phyloP scores from a whole-genome alignment of 495 filamentous ascomycete genomes.

The Umbilicaria muhlenbergii region DNA sequence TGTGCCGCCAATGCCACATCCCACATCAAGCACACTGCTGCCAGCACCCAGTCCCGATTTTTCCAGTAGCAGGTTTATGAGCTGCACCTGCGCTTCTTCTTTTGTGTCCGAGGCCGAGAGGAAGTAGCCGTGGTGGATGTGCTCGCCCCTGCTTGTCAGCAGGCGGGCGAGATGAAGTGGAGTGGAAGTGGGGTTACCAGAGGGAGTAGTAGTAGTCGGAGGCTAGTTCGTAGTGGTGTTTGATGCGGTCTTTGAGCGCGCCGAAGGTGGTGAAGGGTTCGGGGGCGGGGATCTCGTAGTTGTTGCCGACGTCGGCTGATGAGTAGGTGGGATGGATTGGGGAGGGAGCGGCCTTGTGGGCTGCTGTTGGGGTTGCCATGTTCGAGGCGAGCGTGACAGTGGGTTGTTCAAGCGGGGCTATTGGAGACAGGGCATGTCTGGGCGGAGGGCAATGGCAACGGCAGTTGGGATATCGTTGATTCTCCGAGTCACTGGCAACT shows the following conservation, averaged over 20 bases:
- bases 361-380: too few species aligned
- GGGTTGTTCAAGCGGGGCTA: too few species aligned
- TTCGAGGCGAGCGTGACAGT: too few species aligned
- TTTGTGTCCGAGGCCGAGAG: slow-evolving; percentile 29
- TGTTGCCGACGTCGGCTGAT: too few species aligned
- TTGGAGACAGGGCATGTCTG: too few species aligned
- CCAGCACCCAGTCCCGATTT: slow-evolving; percentile 20
- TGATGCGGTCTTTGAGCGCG: slow-evolving; percentile 41
- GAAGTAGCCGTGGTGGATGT: slow-evolving; percentile 47
- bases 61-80: slow-evolving; percentile 35
- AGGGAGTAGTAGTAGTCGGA: slow-evolving; percentile 18
- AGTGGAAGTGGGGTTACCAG: slow-evolving; percentile 17
- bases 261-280: slow-evolving; percentile 19
- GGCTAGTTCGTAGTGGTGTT: slow-evolving; percentile 41
- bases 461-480: too few species aligned
- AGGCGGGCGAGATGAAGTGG: neutral
- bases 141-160: slow-evolving; percentile 33
- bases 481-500: too few species aligned
- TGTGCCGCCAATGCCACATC: slow-evolving; percentile 41
- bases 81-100: slow-evolving; percentile 34
- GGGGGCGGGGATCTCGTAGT: neutral
- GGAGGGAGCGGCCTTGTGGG: too few species aligned
- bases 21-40: slow-evolving; percentile 34
- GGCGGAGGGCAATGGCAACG: too few species aligned
- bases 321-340: too few species aligned